A percentile compares a stretch with the other conserved stretches of the same genome.
Evolutionary conservation across 805 yeast genomes (phyloP).

Genomic region (Ogataea parapolymorpha): DNA sequence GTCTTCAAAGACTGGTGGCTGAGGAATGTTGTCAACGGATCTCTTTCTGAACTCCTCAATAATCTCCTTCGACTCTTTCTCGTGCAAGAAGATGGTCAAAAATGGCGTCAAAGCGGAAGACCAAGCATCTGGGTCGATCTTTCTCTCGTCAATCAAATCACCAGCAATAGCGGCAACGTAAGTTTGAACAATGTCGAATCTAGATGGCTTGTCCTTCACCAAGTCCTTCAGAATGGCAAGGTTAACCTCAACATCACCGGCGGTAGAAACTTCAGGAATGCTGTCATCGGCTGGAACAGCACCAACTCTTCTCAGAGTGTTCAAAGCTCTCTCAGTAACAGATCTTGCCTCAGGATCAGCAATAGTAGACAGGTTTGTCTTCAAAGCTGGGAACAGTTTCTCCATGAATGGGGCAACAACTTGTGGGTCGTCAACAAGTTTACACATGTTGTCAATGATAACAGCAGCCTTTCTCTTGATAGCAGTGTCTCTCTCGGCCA

Average conservation of each 20-base stretch:
- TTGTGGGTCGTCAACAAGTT: constrained; percentile 99
- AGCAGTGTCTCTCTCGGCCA: constrained; percentile 98
- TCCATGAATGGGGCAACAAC: constrained; percentile 99
- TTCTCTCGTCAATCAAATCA: constrained; percentile 98
- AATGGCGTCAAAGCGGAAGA: constrained; percentile 82
- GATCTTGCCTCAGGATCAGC: constrained; percentile 99
- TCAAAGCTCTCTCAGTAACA: constrained; percentile 94
- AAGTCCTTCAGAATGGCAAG: constrained; percentile 74
- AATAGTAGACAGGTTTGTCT: constrained; percentile 89
- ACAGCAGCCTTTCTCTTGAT: constrained; percentile 99
- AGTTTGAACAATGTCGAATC: constrained; percentile 74
- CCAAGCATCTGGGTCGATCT: constrained; percentile 92
- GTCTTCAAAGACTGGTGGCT: constrained; percentile 80
- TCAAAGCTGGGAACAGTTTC: constrained; percentile 93
- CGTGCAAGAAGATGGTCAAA: constrained; percentile 94
- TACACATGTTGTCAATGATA: constrained; percentile 99
- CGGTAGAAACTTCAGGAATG: constrained; percentile 96
- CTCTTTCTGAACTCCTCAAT: constrained; percentile 93
- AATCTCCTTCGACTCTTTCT: constrained; percentile 82
- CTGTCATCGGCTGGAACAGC: constrained; percentile 84
- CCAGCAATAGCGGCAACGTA: constrained; percentile 97
- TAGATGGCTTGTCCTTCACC: constrained; percentile 62
- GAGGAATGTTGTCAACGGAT: constrained; percentile 98
- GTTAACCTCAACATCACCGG: constrained; percentile 94
- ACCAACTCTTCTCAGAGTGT: constrained; percentile 98